Evolutionary conservation across 441 rosid species (phyloP).

Genomic region (Jatropha multifida): DNA sequence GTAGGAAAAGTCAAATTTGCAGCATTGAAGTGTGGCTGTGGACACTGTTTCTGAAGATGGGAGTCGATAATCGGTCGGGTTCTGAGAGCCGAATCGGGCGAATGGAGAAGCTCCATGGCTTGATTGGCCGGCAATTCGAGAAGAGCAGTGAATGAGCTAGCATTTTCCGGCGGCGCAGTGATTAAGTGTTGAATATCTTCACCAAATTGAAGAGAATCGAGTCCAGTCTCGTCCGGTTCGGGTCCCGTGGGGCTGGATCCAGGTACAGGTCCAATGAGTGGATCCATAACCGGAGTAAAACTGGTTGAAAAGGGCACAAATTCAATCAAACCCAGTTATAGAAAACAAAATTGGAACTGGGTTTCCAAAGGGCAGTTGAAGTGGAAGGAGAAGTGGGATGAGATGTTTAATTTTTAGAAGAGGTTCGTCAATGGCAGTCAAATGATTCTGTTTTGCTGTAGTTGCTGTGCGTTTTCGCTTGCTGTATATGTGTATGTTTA

Average conservation of each 20-base stretch:
- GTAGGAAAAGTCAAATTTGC: slow-evolving; percentile 49
- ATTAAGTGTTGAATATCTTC: slow-evolving; percentile 62
- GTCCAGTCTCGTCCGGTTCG: slow-evolving; percentile 21
- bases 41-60: slow-evolving; percentile 12
- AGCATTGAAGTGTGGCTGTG: slow-evolving; percentile 21
- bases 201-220: slow-evolving; percentile 58
- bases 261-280: slow-evolving; percentile 8
- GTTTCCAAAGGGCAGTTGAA: background rate
- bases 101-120: slow-evolving; percentile 80
- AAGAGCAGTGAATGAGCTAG: slow-evolving; percentile 80
- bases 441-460: background rate
- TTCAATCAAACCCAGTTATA: background rate
- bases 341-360: background rate
- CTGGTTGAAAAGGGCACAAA: background rate
- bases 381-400: background rate
- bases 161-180: slow-evolving; percentile 51
- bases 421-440: slow-evolving; percentile 3
- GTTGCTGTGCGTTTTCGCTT: too few species aligned
- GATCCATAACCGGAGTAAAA: slow-evolving; percentile 19
- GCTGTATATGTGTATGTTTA: background rate
- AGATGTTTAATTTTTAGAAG: background rate
- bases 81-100: slow-evolving; percentile 35
- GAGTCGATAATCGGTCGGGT: slow-evolving; percentile 27
- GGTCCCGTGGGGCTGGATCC: slow-evolving; percentile 18
- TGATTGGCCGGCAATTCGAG: slow-evolving; percentile 78